Percentiles rank a stretch among this genome's conserved stretches.
Evolutionary conservation across 148 eudicot genomes (phyloP).

Genomic region (Bassia scoparia): DNA sequence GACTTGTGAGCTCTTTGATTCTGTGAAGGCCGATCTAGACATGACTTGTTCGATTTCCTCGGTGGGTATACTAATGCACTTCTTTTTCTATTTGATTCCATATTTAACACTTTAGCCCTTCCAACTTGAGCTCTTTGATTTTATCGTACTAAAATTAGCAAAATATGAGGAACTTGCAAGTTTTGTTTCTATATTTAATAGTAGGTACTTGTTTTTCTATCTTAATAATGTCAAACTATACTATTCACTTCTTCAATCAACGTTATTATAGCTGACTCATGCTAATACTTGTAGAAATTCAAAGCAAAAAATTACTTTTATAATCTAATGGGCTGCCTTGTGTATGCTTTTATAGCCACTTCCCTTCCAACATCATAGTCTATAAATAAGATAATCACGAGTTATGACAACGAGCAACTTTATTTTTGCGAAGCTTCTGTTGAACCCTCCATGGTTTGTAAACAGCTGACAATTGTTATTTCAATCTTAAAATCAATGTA

Average conservation of each 20-base stretch:
- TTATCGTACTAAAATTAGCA: not conserved
- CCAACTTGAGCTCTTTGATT: not conserved
- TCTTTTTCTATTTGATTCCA: not conserved
- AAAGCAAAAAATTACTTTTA: slow-evolving; percentile 9
- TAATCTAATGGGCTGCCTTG: not conserved
- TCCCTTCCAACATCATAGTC: not conserved
- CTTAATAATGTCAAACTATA: not conserved
- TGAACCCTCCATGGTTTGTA: too few species aligned
- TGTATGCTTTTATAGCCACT: not conserved
- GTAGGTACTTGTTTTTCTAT: slow-evolving; percentile 2
- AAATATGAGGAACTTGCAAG: slow-evolving; percentile 4
- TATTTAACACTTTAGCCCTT: slow-evolving; percentile 11
- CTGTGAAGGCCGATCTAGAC: slow-evolving; percentile 76
- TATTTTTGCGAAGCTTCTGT: too few species aligned
- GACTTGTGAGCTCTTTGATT: slow-evolving; percentile 75
- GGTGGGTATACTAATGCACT: slow-evolving; percentile 43
- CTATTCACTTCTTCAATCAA: slow-evolving; percentile 7
- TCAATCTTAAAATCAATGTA: too few species aligned
- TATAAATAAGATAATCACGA: not conserved
- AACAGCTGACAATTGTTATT: too few species aligned
- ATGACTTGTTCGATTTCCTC: slow-evolving; percentile 89
- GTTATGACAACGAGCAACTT: too few species aligned
- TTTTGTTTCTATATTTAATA: not conserved
- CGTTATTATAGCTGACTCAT: not conserved
- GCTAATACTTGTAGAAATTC: slow-evolving; percentile 6